Conservation (phyloP, 441 rosid species). For the Populus hybrid region DNA sequence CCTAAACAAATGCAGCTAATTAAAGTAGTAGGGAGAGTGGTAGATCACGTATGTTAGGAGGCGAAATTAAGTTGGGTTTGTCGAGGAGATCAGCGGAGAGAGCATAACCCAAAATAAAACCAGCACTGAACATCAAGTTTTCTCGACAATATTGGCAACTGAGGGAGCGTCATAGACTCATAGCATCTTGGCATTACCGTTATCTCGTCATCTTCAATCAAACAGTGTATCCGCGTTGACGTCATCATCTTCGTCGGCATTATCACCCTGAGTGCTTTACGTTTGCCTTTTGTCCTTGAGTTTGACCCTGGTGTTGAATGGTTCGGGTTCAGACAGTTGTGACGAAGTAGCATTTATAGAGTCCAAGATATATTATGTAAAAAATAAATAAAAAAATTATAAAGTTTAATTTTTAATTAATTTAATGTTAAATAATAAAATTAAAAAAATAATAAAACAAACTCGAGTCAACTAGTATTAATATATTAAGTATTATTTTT, state of each 20-base stretch:
- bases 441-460: no score
- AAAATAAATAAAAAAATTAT: no score
- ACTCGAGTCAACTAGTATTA: rapidly evolving
- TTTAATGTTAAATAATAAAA: no score
- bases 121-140: constrained; percentile 39
- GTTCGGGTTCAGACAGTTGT: neutral
- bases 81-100: constrained; percentile 47
- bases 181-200: constrained; percentile 48
- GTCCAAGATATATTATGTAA: no score
- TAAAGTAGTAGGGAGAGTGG: neutral
- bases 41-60: constrained; percentile 32
- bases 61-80: constrained; percentile 44
- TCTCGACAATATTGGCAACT: constrained; percentile 39
- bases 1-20: neutral
- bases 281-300: neutral
- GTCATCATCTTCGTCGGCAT: constrained; percentile 26
- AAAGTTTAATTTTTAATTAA: no score
- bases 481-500: no score
- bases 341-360: no score
- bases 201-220: constrained; percentile 44
- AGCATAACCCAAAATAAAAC: constrained; percentile 47
- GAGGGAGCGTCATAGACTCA: constrained; percentile 37
- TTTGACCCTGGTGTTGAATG: constrained; percentile 7
- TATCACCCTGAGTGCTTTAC: constrained; percentile 28
- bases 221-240: constrained; percentile 34